These are phyloP conservation scores for Barnettozyma sp. DNA, from an alignment of 805 yeast species.

Conservation along the genomic window DNA sequence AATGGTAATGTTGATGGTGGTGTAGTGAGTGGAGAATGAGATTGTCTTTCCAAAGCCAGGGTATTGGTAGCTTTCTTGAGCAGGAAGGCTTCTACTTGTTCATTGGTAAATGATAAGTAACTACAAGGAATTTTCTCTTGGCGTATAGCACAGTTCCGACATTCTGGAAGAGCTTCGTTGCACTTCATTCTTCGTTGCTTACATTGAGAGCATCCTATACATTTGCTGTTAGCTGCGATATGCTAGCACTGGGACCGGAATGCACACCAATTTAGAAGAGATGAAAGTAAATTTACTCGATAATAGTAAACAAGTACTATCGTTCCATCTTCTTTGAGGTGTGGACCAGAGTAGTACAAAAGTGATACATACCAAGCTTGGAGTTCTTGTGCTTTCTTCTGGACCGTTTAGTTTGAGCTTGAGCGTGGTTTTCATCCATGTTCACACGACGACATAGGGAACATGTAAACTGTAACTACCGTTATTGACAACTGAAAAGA, in stretches of 20 bases:
- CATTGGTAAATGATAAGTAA: slow-evolving; percentile 19
- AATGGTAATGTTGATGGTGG: slow-evolving; percentile 7
- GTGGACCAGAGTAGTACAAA: no score
- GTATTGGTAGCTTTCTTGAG: slow-evolving; percentile 6
- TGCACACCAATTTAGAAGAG: no score
- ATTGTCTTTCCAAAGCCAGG: not conserved
- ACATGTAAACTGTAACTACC: not conserved
- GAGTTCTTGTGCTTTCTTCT: slow-evolving; percentile 26
- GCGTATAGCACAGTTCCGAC: slow-evolving; percentile 35
- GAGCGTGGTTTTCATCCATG: not conserved
- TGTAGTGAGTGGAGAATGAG: slow-evolving; percentile 1
- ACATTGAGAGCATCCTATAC: slow-evolving; percentile 42
- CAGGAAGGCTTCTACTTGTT: slow-evolving; percentile 16
- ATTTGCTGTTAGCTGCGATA: no score
- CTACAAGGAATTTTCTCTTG: slow-evolving; percentile 24
- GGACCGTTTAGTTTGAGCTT: slow-evolving; percentile 7
- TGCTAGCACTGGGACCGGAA: no score
- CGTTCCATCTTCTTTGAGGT: no score
- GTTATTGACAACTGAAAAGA: not conserved
- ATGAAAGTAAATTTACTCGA: no score
- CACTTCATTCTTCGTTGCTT: slow-evolving; percentile 46
- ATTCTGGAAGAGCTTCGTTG: slow-evolving; percentile 43
- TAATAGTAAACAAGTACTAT: no score
- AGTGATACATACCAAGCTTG: slow-evolving; percentile 27
- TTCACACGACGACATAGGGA: not conserved